phyloP scores from a whole-genome alignment of 345 rosid species.

The Fremontodendron californicum region DNA sequence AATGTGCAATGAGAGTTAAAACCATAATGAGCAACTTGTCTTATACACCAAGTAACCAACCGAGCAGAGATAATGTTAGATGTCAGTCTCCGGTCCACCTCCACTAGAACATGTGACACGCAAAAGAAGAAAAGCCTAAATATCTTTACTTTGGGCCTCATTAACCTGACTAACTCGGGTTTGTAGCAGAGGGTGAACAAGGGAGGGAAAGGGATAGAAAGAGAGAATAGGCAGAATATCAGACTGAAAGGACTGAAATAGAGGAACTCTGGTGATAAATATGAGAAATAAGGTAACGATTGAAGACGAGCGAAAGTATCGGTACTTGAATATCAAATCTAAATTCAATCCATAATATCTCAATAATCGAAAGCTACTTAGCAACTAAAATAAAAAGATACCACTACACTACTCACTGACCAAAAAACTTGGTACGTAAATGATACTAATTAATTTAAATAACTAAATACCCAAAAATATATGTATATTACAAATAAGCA shows the following conservation, averaged over 20 bases:
- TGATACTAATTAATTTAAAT: neutral
- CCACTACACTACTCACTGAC: neutral
- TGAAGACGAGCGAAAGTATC: neutral
- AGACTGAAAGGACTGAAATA: neutral
- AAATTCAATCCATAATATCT: neutral
- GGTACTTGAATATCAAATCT: neutral
- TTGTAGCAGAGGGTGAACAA: neutral
- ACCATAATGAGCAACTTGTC: neutral
- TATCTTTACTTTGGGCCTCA: neutral
- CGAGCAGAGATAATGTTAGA: neutral
- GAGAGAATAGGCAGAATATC: neutral
- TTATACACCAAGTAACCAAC: neutral
- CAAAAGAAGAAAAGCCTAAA: neutral
- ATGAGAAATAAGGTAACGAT: neutral
- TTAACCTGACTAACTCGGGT: neutral
- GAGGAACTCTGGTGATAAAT: neutral
- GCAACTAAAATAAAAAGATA: neutral
- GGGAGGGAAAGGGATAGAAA: neutral
- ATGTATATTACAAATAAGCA: neutral
- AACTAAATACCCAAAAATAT: neutral
- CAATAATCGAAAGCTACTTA: conserved; percentile 1
- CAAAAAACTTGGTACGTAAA: neutral
- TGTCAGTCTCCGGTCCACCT: neutral
- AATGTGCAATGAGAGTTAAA: neutral
- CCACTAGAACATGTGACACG: neutral